These are phyloP conservation scores for Scedosporium dehoogii DNA, from an alignment of 2,329 filamentous ascomycete species.

Conservation along the genomic window DNA sequence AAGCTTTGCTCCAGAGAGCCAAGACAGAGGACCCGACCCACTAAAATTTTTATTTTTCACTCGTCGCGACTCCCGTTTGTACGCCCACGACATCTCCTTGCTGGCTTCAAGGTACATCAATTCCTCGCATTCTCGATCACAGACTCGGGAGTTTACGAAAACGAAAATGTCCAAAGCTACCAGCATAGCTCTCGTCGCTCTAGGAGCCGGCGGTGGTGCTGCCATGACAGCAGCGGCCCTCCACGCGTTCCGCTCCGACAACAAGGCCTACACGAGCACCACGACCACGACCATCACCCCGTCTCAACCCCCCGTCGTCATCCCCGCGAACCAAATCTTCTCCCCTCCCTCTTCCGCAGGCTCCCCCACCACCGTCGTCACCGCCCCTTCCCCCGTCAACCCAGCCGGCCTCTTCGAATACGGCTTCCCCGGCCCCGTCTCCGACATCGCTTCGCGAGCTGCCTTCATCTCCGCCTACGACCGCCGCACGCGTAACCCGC, in stretches of 20 bases:
- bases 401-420: conserved; percentile 72
- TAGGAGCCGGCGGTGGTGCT: conserved; percentile 67
- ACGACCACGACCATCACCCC: conserved; percentile 15
- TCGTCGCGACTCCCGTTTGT: too few relatives aligned
- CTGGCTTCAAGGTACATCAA: too few relatives aligned
- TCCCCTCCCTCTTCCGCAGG: conserved; percentile 19
- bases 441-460: conserved; percentile 67
- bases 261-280: conserved; percentile 13
- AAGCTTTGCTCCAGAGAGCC: too few relatives aligned
- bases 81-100: too few relatives aligned
- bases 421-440: conserved; percentile 83
- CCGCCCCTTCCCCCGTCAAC: conserved; percentile 47
- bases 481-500: conserved; percentile 79
- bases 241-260: conserved; percentile 43
- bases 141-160: background rate
- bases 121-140: too few relatives aligned
- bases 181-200: conserved; percentile 57
- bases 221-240: conserved; percentile 58
- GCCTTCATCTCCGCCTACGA: conserved; percentile 84
- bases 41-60: too few relatives aligned
- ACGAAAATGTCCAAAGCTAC: conserved; percentile 65
- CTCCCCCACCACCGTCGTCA: conserved; percentile 14
- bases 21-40: too few relatives aligned
- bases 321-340: conserved; percentile 52
- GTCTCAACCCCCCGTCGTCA: conserved; percentile 23